Base-by-base conservation (phyloP, 345 rosid genomes). In the Cardamine occulta region DNA sequence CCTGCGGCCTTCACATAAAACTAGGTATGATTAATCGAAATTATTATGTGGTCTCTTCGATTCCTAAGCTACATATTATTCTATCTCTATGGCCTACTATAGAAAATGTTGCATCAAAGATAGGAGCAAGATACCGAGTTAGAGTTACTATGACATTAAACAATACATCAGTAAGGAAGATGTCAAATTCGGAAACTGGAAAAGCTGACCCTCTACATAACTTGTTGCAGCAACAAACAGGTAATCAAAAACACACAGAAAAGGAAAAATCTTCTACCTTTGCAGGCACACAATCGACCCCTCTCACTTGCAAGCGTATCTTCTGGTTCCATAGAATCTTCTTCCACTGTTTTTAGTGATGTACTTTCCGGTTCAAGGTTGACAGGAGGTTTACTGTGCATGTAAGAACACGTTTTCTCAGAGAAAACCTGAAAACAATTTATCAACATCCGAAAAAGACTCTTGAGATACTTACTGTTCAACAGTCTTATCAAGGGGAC, bases 241-340 rank as follows among this genome's bases (percentile, higher is more conserved):
- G 51, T 45, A 28, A 29, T 58, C 2, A 68, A 7, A 8, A 48
- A 34, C 19, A 15, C 47, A 64, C 12, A 31, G 15, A 17, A 55
- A 37, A 13, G 14, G 54, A 65, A 49, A 49, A 21, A 42, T 47
- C 28, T 57, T 34, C 6, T 76, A 94, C 98, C 99, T 90, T 95
- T 31, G 87, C 55, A 74, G 91, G 82, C 35, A 79, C 82, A 68
- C 96, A 93, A 75, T n/a, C n/a, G n/a, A n/a, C n/a, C n/a, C n/a
- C n/a, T n/a, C n/a, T n/a, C n/a, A n/a, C n/a, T n/a, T n/a, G n/a
- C n/a, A n/a, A n/a, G n/a, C n/a, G n/a, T n/a, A n/a, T n/a, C n/a
- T n/a, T n/a, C n/a, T n/a, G n/a, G n/a, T n/a, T n/a, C n/a, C n/a
- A n/a, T n/a, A n/a, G n/a, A n/a, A n/a, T n/a, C n/a, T n/a, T n/a